Evolutionary conservation across 225 moss, liverwort and hornwort genomes (phyloP), one percentile per base, ranked within the genome.

Genomic region (Polytrichum commune): DNA sequence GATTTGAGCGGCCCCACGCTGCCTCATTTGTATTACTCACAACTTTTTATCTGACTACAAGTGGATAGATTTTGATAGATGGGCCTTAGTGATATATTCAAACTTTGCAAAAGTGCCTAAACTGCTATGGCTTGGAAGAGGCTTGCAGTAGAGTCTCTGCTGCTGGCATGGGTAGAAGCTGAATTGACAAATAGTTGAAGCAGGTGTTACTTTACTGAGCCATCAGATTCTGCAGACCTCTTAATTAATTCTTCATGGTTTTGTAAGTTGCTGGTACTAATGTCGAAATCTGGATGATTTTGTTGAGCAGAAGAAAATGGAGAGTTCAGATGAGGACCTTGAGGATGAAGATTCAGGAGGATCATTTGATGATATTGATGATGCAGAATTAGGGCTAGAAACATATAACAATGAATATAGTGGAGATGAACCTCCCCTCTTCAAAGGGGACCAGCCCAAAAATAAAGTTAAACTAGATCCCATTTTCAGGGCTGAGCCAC

Each of bases 401-500:
- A 77, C 55, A 64, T 70, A 78, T 19, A 68, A 55, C 27, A 64
- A 65, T 67, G 73, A 75, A 54, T 71, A 75, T 65, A 27, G 62
- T 23, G 68, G 22, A 30, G 69, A 77, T 22, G 27, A 75, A 22
- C 54, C 3, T 64, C 63, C 70, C 27, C 57, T 58, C 8, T 73
- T 53, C 22, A 61, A 75, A 32, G 55, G 61, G 53, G 75, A 83
- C 62, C 75, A 67, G n/a, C 60, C 72, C 55, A 66, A 79, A 24
- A 75, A 70, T 22, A 78, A 65, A 64, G 32, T 76, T 9, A 81
- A 56, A 28, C 46, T 80, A 57, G 91, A 91, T 69, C 81, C 84
- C 46, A 78, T 98, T 58, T 95, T 88, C 77, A 89, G 84, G 74
- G 97, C 94, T 20, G 86, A 85, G 74, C 80, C 92, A 26, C 83